phyloP scores from a whole-genome alignment of 2,329 filamentous ascomycete genomes.

The Fusarium goolgardi region DNA sequence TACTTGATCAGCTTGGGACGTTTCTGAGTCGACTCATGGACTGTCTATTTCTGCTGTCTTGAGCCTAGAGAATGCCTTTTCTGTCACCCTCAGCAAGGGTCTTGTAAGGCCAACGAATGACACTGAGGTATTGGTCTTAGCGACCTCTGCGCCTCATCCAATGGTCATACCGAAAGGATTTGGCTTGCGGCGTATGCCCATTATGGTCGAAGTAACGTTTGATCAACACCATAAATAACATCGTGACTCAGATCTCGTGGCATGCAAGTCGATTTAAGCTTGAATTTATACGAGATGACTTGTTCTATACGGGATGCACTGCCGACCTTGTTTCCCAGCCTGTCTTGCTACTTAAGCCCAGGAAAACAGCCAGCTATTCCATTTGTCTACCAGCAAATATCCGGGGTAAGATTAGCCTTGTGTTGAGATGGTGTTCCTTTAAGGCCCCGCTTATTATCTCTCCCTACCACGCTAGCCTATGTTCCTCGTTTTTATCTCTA shows the following conservation, averaged over 20 bases:
- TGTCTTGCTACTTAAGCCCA: too few species aligned
- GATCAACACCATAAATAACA: neutral
- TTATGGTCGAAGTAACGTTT: neutral
- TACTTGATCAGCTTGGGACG: neutral
- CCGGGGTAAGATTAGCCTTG: too few species aligned
- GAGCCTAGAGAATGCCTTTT: neutral
- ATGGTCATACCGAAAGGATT: neutral
- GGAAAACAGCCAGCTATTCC: neutral
- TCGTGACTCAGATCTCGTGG: neutral
- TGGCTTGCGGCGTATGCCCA: neutral
- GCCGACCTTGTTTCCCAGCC: neutral
- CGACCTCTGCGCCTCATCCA: neutral
- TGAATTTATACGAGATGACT: neutral
- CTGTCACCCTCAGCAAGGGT: neutral
- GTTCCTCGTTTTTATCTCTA: neutral
- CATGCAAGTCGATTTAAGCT: neutral
- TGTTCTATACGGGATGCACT: neutral
- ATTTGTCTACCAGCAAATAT: neutral
- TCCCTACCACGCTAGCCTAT: neutral
- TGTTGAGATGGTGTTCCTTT: too few species aligned
- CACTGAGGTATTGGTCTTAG: neutral
- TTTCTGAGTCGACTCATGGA: rapidly evolving
- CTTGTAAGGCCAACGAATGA: neutral
- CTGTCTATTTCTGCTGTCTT: neutral
- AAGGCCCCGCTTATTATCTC: neutral